Evolutionary conservation across 2,329 filamentous ascomycete species (phyloP).

Genomic region (Samsoniella hepiali): DNA sequence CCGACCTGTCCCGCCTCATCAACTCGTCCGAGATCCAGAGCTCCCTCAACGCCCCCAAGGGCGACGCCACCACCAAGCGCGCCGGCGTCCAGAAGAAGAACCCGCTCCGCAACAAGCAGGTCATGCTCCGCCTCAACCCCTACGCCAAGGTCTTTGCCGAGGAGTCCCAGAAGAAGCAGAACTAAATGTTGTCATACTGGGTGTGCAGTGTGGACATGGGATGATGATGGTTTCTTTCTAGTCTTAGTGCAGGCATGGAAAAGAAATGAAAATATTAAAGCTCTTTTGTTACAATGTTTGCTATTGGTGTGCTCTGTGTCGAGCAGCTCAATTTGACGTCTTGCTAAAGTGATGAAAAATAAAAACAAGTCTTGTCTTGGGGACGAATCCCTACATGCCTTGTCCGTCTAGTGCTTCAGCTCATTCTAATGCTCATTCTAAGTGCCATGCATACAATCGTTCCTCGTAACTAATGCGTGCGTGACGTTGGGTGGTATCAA

Average conservation of each 20-base stretch:
- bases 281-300: conserved; percentile 3
- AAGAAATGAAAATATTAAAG: not conserved
- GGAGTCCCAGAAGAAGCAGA: conserved; percentile 47
- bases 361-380: not conserved
- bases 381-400: not conserved
- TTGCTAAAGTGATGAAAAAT: not conserved
- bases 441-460: not conserved
- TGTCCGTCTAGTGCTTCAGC: not conserved
- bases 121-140: conserved; percentile 96
- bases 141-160: conserved; percentile 90
- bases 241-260: conserved; percentile 18
- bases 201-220: conserved; percentile 33
- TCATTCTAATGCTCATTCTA: not conserved
- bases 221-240: conserved; percentile 13
- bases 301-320: not conserved
- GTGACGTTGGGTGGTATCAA: conserved; percentile 1
- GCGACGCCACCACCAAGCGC: conserved; percentile 86
- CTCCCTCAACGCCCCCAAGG: conserved; percentile 89
- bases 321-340: not conserved
- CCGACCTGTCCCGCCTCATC: conserved; percentile 96
- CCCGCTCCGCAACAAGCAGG: conserved; percentile 97
- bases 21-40: conserved; percentile 99
- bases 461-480: not conserved
- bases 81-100: conserved; percentile 98
- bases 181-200: conserved; percentile 35